Base-by-base conservation (phyloP, 331 rosid species). In the Phaseolus coccineus region DNA sequence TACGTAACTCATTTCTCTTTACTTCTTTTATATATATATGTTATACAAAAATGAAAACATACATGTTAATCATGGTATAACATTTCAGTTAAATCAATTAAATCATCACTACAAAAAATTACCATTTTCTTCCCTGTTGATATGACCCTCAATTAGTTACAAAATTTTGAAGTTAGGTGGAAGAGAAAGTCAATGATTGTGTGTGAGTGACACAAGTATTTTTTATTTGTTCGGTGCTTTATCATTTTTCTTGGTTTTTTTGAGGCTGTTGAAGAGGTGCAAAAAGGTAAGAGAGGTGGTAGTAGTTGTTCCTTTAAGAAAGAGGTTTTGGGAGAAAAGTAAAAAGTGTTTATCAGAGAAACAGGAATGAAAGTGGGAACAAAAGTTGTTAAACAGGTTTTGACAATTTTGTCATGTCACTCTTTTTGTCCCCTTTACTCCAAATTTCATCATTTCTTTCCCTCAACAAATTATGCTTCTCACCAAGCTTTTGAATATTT, bases 361-460 rank as follows among this genome's bases (percentile, higher is more conserved):
- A 61, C 78, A 69, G 65, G 62, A 55, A 78, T 37, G 51, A 82
- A 79, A 83, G 87, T 76, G 79, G 85, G 88, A 87, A 79, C 80
- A 81, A 82, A 86, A 66, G 87, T 80, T 19, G 87, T 77, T 81
- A 77, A 58, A 16, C 62, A 61, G 77, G 74, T 78, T 87, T 84
- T 77, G 91, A 88, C 90, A 86, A 83, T 81, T 81, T 87, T 80
- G 88, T 87, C 92, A 61, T 78, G 42, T 74, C 77, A 67, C 77
- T 64, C 83, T 66, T 80, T 87, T 40, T 81, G 87, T 76, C 83
- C 70, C 87, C 82, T 69, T 50, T 79, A 75, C 71, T 69, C 58
- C 85, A 63, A 84, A 68, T 65, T 80, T 78, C 59, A 48, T 70
- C 77, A 76, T 84, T 84, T 67, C 57, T 44, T 73, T 62, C 53